Evolutionary conservation across 306 rosid species (phyloP).

Genomic region (Luffa acutangula): DNA sequence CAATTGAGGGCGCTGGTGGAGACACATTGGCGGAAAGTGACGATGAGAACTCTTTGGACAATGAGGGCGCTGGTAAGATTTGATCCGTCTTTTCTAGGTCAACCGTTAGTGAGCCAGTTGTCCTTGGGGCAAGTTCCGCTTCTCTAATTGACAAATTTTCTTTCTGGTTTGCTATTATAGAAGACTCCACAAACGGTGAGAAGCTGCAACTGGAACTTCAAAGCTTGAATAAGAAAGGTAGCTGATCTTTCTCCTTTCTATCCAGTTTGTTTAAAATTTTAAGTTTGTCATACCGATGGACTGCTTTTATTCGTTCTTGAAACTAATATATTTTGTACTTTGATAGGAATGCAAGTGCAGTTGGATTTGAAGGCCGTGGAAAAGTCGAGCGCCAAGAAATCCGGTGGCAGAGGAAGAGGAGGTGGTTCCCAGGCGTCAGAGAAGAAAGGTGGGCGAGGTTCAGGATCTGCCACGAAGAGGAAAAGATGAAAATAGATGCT

Average conservation of each 20-base stretch:
- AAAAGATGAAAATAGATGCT: conserved; percentile 41
- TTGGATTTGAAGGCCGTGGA: conserved; percentile 67
- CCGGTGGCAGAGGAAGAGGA: conserved; percentile 58
- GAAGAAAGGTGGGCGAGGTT: conserved; percentile 50
- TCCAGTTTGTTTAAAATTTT: background rate
- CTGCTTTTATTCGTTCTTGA: background rate
- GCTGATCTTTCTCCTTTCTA: conserved; percentile 8
- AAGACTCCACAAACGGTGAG: conserved; percentile 43
- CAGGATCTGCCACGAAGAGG: conserved; percentile 62
- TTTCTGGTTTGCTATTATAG: conserved; percentile 22
- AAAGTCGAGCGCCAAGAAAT: conserved; percentile 49
- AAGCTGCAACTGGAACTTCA: conserved; percentile 78
- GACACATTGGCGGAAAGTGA: conserved; percentile 43
- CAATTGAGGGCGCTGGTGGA: conserved; percentile 40
- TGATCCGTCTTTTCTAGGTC: background rate
- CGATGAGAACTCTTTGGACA: conserved; percentile 58
- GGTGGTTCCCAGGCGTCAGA: conserved; percentile 28
- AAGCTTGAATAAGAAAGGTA: conserved; percentile 73
- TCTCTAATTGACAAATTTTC: background rate
- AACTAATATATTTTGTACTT: background rate
- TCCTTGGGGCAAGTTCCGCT: background rate
- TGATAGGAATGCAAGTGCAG: conserved; percentile 58
- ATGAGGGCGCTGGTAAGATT: conserved; percentile 50
- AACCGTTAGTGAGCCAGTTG: background rate
- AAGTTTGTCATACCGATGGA: background rate